Evolutionary conservation across 2,329 filamentous ascomycete genomes (phyloP).

Genomic region (Aplosporella prunicola): DNA sequence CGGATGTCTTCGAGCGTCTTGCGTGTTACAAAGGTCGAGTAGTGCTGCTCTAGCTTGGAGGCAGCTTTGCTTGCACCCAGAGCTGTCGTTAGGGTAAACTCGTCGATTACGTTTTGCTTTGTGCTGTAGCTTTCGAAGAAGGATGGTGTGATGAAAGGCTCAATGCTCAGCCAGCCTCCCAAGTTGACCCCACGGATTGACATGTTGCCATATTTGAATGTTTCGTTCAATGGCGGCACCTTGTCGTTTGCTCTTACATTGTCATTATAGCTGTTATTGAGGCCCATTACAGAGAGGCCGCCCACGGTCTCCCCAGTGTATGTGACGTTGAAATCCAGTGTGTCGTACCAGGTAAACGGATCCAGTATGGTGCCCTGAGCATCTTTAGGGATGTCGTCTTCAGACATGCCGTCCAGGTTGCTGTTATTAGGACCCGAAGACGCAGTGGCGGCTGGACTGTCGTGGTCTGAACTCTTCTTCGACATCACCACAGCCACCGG

Average conservation of each 20-base stretch:
- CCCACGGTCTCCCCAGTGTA: slow-evolving; percentile 82
- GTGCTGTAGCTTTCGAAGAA: slow-evolving; percentile 62
- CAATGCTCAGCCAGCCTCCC: slow-evolving; percentile 86
- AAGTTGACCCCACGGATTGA: slow-evolving; percentile 87
- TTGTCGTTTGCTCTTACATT: slow-evolving; percentile 65
- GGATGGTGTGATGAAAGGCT: slow-evolving; percentile 92
- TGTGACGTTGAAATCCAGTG: slow-evolving; percentile 83
- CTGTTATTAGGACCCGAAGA: slow-evolving; percentile 30
- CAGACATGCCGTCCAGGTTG: slow-evolving; percentile 36
- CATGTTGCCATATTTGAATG: slow-evolving; percentile 68
- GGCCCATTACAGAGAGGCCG: slow-evolving; percentile 80
- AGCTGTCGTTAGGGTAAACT: slow-evolving; percentile 67
- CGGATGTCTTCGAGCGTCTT: slow-evolving; percentile 76
- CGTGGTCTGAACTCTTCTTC: slow-evolving; percentile 27
- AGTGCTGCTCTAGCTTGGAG: slow-evolving; percentile 74
- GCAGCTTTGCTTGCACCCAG: slow-evolving; percentile 58
- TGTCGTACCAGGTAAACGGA: slow-evolving; percentile 86
- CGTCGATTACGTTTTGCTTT: slow-evolving; percentile 65
- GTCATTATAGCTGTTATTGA: slow-evolving; percentile 81
- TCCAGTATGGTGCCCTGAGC: slow-evolving; percentile 73
- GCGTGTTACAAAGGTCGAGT: slow-evolving; percentile 79
- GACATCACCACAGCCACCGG: slow-evolving; percentile 38
- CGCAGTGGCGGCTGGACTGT: slow-evolving; percentile 16
- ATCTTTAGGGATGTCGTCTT: slow-evolving; percentile 38
- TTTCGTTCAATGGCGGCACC: slow-evolving; percentile 65